phyloP scores from a whole-genome alignment of 176 grass and related monocot species.

The Aegilops umbellulata region DNA sequence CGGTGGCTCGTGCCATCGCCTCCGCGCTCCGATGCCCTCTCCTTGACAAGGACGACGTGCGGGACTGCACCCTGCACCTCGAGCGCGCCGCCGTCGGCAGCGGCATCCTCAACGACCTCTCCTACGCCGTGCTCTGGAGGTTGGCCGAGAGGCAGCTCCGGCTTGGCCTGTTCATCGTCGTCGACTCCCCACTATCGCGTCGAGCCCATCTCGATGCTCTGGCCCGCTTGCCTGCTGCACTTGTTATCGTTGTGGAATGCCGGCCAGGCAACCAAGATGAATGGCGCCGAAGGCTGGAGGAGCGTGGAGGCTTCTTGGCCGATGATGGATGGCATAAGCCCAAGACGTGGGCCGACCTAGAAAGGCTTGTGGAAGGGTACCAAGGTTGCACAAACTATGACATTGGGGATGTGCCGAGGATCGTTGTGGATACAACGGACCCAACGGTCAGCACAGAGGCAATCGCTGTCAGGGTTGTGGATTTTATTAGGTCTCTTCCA shows the following conservation, averaged over 20 bases:
- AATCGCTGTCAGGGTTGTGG: conserved; percentile 38
- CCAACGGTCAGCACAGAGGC: not conserved
- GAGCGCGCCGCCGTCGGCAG: conserved; percentile 23
- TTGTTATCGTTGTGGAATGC: conserved; percentile 72
- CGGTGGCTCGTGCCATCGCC: conserved; percentile 55
- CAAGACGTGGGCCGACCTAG: conserved; percentile 57
- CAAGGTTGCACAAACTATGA: conserved; percentile 67
- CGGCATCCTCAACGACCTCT: conserved; percentile 63
- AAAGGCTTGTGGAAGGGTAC: conserved; percentile 59
- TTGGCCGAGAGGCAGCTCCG: conserved; percentile 53
- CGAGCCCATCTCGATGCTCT: conserved; percentile 54
- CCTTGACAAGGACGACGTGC: conserved; percentile 91
- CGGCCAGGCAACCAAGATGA: conserved; percentile 36
- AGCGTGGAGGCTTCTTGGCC: conserved; percentile 24
- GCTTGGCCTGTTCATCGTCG: conserved; percentile 62
- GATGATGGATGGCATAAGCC: conserved; percentile 75
- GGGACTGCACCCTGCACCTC: conserved; percentile 74
- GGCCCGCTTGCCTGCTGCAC: not conserved
- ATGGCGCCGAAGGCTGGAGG: conserved; percentile 66
- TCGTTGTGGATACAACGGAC: conserved; percentile 69
- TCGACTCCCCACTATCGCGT: conserved; percentile 73
- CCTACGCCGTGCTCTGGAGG: conserved; percentile 63
- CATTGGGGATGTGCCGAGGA: conserved; percentile 48
- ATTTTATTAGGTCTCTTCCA: conserved; percentile 44
- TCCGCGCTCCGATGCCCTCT: conserved; percentile 51